Evolutionary conservation across 1,139 yeast genomes (phyloP).

Genomic region (Kodamaea ohmeri): DNA sequence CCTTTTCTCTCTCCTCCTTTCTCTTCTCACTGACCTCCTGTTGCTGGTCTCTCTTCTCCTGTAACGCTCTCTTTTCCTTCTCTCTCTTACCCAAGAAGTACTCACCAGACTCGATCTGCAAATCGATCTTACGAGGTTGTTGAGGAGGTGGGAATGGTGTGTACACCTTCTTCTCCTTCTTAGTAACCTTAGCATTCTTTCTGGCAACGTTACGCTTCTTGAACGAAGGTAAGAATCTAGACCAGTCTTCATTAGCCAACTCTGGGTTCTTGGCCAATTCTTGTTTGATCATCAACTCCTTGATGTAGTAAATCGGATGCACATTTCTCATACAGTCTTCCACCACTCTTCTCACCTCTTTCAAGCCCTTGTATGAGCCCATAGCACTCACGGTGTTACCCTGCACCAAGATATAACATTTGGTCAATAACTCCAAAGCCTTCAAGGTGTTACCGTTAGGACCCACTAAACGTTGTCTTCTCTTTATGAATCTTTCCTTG

Average conservation of each 20-base stretch:
- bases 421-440: constrained; percentile 88
- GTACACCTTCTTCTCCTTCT: constrained; percentile 76
- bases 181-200: constrained; percentile 71
- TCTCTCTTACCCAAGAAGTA: constrained; percentile 88
- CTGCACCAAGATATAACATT: constrained; percentile 92
- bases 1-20: constrained; percentile 71
- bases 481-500: constrained; percentile 89
- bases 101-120: constrained; percentile 98
- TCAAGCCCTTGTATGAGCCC: constrained; percentile 95
- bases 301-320: constrained; percentile 95
- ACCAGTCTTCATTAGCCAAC: constrained; percentile 94
- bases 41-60: constrained; percentile 78
- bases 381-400: constrained; percentile 96
- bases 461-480: constrained; percentile 95
- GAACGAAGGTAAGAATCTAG: constrained; percentile 93
- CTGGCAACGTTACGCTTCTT: constrained; percentile 95
- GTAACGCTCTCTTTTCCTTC: constrained; percentile 66
- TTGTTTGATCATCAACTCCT: constrained; percentile 95
- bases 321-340: constrained; percentile 97
- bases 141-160: constrained; percentile 99
- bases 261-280: constrained; percentile 95
- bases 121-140: constrained; percentile 93
- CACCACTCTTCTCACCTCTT: constrained; percentile 88
- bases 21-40: constrained; percentile 63
- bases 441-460: constrained; percentile 96